Base-by-base conservation (phyloP, 257 asterid species). In the Cordia subcordata region DNA sequence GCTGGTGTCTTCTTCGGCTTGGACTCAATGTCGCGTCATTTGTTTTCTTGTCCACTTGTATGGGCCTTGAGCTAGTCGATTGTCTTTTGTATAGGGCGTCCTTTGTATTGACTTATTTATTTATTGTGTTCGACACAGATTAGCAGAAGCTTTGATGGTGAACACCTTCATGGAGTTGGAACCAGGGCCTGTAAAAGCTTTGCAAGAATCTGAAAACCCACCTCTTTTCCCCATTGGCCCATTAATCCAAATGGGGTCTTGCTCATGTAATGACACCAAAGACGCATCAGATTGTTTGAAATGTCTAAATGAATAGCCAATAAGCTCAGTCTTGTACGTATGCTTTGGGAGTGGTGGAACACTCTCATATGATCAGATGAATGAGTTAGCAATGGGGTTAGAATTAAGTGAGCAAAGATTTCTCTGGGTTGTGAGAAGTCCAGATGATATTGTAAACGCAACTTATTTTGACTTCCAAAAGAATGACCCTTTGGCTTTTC, bases 211-310 rank as follows among this genome's bases (percentile, higher is more conserved):
- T 0, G 84, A 27, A 58, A 72, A 69, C 8, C 94, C 93, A 11
- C 62, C 50, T 8, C 73, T 90, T 69, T 80, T 75, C 16, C 88
- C 87, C 8, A 49, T 89, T 0, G 97, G 97, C 4, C 97, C 97
- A 5, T 37, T 87, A 16, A 72, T 83, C 11, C 81, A 71, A 17
- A 66, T 50, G 66, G 78, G 68, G 5, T 27, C 6, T 27, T 27
- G 35, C 35, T 27, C 35, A 27, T 66, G 68, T 1, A 62, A 11
- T 12, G 84, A 67, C 18, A 14, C 65, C 5, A 35, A 67, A 0
- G 72, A 33, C 33, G 53, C 13, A 0, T 10, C 16, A 1, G 56
- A 50, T 10, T 71, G 75, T 21, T 22, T 71, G n/a, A 42, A 63
- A 11, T 75, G 81, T 81, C 64, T 79, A 64, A 42, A 72, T 53